Base-by-base conservation (phyloP, 306 rosid species). In the Sphenostylis stenocarpa region DNA sequence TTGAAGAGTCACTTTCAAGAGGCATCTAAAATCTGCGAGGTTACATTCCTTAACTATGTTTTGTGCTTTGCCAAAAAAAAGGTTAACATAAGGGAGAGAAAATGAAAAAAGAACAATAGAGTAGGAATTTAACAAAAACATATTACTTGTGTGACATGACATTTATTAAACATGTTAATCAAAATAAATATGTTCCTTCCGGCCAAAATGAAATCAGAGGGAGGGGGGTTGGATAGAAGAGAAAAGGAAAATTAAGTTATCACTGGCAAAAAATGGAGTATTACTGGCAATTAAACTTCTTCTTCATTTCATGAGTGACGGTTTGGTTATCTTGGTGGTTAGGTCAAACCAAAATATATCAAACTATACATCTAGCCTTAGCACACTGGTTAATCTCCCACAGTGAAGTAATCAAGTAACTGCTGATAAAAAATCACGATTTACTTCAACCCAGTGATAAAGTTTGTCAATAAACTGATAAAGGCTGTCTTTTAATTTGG, bases 1-100 rank as follows among this genome's bases (percentile, higher is more conserved):
- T 52, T 70, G 45, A 81, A 62, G 11, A 48, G 38, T 6, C 52
- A 67, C 71, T 67, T 74, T 68, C 65, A 67, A 67, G 80, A 81
- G 36, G 66, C 71, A 69, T 69, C 77, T 49, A 63, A 61, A 26
- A 49, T 62, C 60, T 68, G 78, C 36, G 61, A 70, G 36, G 28
- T 60, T 62, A 62, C 49, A 49, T 62, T 52, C 64, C 55, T 45
- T 34, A 26, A 43, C 29, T 71, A 66, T 11, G 41, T 10, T 76
- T 61, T 70, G 66, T 44, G 28, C 68, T 52, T 29, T 49, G 14
- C 24, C 62, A 19, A 58, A 41, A 73, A 26, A 62, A 72, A 6
- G 1, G 47, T 51, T 13, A 44, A 21, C 10, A 12, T 10, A 43
- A 76, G 5, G 47, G 43, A 0, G 2, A 14, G 26, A 17, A 61